A percentile compares a stretch with the other conserved stretches of the same genome.
These are phyloP conservation scores for Apiospora marii DNA, from an alignment of 2,329 filamentous ascomycete genomes.

Conservation along the genomic window DNA sequence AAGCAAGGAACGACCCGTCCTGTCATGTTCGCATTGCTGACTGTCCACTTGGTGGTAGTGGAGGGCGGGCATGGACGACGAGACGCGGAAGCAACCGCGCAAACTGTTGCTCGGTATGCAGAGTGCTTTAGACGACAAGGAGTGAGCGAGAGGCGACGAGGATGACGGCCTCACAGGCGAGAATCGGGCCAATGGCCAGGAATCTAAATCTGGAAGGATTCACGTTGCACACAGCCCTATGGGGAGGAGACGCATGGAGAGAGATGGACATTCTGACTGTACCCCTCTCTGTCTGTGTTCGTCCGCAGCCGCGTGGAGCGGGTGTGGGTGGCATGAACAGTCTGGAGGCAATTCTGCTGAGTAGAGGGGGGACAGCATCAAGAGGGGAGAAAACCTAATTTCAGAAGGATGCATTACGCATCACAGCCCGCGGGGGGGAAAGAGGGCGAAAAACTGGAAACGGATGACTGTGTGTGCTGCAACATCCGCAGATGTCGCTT, in stretches of 20 bases:
- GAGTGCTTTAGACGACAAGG: not conserved
- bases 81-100: not conserved
- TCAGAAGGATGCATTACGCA: not conserved
- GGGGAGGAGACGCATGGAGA: not conserved
- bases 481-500: not conserved
- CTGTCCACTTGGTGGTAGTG: not conserved
- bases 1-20: not conserved
- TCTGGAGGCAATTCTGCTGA: not conserved
- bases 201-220: constrained; percentile 13
- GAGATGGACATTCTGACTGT: not conserved
- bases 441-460: not conserved
- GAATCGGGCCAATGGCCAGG: not conserved
- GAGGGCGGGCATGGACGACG: not conserved
- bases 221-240: not conserved
- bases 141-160: not conserved
- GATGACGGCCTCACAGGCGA: not conserved
- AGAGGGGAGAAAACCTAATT: not conserved
- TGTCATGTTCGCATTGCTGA: not conserved
- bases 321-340: not conserved
- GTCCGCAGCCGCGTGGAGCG: not conserved
- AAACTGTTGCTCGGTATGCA: not conserved
- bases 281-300: not conserved
- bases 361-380: not conserved
- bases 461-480: not conserved
- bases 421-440: not conserved